Conservation (phyloP, 108 stramenopile species). For the Conticribra guillardii region DNA sequence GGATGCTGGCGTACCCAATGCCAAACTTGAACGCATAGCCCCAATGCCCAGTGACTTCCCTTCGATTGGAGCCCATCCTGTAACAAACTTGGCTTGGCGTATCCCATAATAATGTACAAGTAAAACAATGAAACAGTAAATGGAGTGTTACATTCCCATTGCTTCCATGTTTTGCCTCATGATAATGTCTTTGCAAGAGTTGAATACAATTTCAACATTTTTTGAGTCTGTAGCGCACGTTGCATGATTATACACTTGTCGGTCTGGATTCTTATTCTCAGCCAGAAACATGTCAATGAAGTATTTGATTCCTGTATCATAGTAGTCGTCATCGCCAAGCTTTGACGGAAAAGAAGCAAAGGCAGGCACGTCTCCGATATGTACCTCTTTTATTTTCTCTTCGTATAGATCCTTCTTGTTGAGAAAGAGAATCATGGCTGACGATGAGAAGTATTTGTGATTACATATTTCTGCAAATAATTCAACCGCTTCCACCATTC, state of each 20-base stretch:
- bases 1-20: constrained; percentile 59
- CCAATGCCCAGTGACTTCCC: constrained; percentile 86
- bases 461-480: constrained; percentile 96
- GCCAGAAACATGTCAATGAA: constrained; percentile 70
- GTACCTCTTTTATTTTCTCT: constrained; percentile 90
- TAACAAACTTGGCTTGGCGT: constrained; percentile 71
- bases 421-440: constrained; percentile 93
- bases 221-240: constrained; percentile 76
- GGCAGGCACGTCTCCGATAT: constrained; percentile 74
- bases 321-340: constrained; percentile 81
- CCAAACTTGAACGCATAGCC: constrained; percentile 74
- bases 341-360: constrained; percentile 81
- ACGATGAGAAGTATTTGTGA: constrained; percentile 92
- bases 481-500: constrained; percentile 95
- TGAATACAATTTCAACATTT: constrained; percentile 79
- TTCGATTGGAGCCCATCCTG: constrained; percentile 68
- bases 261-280: constrained; percentile 43
- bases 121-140: too few species aligned
- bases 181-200: constrained; percentile 82
- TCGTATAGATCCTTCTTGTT: constrained; percentile 99
- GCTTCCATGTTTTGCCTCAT: constrained; percentile 64
- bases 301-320: constrained; percentile 72
- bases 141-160: constrained; percentile 48
- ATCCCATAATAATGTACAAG: constrained; percentile 8
- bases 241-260: constrained; percentile 68